Base-by-base conservation (phyloP, 2,329 filamentous ascomycete genomes). In the Tolypocladium guangdongense region DNA sequence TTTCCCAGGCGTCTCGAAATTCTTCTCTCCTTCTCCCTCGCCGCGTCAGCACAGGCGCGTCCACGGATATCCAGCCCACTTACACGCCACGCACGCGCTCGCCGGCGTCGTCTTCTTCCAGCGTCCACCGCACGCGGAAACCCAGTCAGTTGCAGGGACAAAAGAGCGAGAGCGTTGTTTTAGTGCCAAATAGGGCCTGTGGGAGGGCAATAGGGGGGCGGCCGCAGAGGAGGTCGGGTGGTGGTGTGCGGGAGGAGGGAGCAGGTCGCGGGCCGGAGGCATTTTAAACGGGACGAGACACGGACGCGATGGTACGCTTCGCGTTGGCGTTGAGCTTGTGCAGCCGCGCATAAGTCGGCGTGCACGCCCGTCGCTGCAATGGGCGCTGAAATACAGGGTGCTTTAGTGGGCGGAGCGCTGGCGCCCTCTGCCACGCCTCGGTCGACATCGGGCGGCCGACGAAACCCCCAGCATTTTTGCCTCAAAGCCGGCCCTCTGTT, bases 281-380 rank as follows among this genome's bases (percentile, higher is more conserved):
- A 60, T 60, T 61, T 60, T 56, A 60, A 58, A 51, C 50, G 51
- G 49, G 50, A 39, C 32, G 20, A 41, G 56, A 57, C 56, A 59
- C 58, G 56, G 55, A 59, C 57, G 57, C 57, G 57, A 47, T 49
- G 38, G 54, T 52, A 53, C 58, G 57, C 55, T 51, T 59, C 55
- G 58, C 58, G 58, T 60, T 58, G 57, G 57, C 59, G 59, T 59
- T 59, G 53, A 55, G 55, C 55, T 55, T 55, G 41, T 45, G 41
- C 41, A 45, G 24, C 24, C 7, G 24, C 27, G 41, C 41, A 45
- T 45, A 45, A 45, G 27, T 27, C 38, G 38, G 32, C 10, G 39
- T 43, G 24, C 24, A 45, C 48, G 30, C 20, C 33, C 37, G 36
- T 18, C 24, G 18, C 45, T 32, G 32, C 12, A 33, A 32, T 49